Conservation (phyloP, 768 basidiomycete species). For the Harrya chromipes region DNA sequence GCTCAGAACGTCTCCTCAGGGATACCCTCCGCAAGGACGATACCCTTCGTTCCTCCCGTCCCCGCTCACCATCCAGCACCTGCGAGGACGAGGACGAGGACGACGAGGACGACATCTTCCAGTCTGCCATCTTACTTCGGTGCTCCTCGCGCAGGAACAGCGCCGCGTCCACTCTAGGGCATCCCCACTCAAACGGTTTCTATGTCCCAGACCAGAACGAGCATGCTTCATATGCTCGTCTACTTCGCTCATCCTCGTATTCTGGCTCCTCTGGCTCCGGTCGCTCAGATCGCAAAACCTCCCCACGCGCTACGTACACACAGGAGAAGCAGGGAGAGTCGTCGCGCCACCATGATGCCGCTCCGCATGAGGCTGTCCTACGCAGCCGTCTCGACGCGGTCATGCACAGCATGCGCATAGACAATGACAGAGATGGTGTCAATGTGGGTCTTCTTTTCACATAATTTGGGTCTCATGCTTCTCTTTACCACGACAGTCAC, state of each 20-base stretch:
- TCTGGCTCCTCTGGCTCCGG: constrained; percentile 28
- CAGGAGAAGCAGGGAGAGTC: constrained; percentile 22
- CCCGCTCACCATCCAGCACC: constrained; percentile 26
- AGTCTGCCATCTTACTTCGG: constrained; percentile 27
- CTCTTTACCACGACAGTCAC: constrained; percentile 13
- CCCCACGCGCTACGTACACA: constrained; percentile 8
- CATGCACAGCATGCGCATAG: constrained; percentile 34
- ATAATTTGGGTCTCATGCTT: constrained; percentile 5
- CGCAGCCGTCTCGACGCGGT: constrained; percentile 52
- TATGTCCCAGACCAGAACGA: constrained; percentile 35
- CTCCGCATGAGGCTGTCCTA: constrained; percentile 54
- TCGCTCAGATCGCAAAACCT: constrained; percentile 16
- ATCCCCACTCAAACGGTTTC: constrained; percentile 15
- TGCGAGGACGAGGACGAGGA: constrained; percentile 23
- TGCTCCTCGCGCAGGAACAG: constrained; percentile 21
- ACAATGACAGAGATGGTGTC: constrained; percentile 16
- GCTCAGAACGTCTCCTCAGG: constrained; percentile 54
- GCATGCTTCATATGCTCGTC: constrained; percentile 23
- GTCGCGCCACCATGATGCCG: constrained; percentile 27
- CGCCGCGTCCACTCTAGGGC: constrained; percentile 16
- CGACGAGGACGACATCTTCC: constrained; percentile 28
- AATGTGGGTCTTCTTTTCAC: constrained; percentile 22
- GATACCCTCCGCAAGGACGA: constrained; percentile 53
- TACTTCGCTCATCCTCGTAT: constrained; percentile 25
- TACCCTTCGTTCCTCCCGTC: constrained; percentile 34